Conservation (phyloP, 352 stramenopile species). For the Phytophthora europaea region DNA sequence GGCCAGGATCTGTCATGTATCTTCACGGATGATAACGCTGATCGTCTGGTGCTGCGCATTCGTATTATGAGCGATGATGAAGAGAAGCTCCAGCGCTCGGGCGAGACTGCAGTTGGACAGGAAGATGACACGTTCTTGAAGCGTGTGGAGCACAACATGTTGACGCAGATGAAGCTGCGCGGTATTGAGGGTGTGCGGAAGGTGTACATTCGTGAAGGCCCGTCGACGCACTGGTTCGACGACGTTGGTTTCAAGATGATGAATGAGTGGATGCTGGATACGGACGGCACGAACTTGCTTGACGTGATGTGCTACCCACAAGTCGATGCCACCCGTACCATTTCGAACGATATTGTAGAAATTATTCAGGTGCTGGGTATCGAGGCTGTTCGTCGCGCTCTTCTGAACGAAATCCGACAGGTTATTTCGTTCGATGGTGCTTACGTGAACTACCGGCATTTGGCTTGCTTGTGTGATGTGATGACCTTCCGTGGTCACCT, state of each 20-base stretch:
- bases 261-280: slow-evolving; percentile 99
- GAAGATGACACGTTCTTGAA: slow-evolving; percentile 98
- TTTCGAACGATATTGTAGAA: slow-evolving; percentile 99
- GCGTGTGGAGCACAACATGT: slow-evolving; percentile 98
- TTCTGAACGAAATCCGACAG: slow-evolving; percentile 97
- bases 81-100: slow-evolving; percentile 84
- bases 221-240: slow-evolving; percentile 96
- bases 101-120: slow-evolving; percentile 88
- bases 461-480: slow-evolving; percentile 98
- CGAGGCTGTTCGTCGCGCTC: slow-evolving; percentile 88
- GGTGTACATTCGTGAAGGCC: slow-evolving; percentile 97
- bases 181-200: slow-evolving; percentile 99
- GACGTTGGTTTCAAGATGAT: slow-evolving; percentile 95
- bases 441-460: slow-evolving; percentile 99
- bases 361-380: slow-evolving; percentile 98
- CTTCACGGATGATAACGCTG: slow-evolving; percentile 98
- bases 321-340: slow-evolving; percentile 97
- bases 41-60: slow-evolving; percentile 97
- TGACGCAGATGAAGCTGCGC: slow-evolving; percentile 97
- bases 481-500: slow-evolving; percentile 99
- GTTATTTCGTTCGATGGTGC: slow-evolving; percentile 99
- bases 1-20: slow-evolving; percentile 97
- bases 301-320: slow-evolving; percentile 97
- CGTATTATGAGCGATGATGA: slow-evolving; percentile 97
- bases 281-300: slow-evolving; percentile 99